These are phyloP conservation scores for Suillus variegatus DNA, from an alignment of 768 basidiomycete genomes.

Conservation along the genomic window DNA sequence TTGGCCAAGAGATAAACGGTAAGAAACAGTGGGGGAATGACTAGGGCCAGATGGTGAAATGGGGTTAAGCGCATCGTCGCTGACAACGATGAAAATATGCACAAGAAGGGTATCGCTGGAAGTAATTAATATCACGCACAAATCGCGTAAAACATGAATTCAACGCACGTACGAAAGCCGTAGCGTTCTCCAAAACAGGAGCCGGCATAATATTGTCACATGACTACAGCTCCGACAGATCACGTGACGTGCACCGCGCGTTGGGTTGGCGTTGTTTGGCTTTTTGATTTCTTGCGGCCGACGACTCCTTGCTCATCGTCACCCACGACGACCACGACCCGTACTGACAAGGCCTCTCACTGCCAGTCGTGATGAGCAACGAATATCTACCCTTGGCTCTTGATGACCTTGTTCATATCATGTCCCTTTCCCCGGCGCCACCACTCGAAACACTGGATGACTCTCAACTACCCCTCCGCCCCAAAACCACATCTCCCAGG, in stretches of 20 bases:
- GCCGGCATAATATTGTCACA: slow-evolving; percentile 16
- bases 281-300: slow-evolving; percentile 30
- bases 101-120: neutral
- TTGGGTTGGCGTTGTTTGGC: slow-evolving; percentile 38
- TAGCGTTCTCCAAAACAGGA: neutral
- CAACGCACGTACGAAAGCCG: neutral
- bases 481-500: slow-evolving; percentile 33
- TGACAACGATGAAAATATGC: slow-evolving; percentile 7
- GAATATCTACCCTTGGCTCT: slow-evolving; percentile 46
- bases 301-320: slow-evolving; percentile 15
- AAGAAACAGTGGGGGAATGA: slow-evolving; percentile 62
- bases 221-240: slow-evolving; percentile 20
- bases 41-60: slow-evolving; percentile 33
- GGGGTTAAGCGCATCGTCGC: slow-evolving; percentile 14
- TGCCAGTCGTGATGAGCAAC: slow-evolving; percentile 27
- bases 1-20: slow-evolving; percentile 61
- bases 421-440: slow-evolving; percentile 52
- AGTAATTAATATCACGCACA: neutral
- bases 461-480: slow-evolving; percentile 20
- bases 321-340: slow-evolving; percentile 10
- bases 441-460: slow-evolving; percentile 18
- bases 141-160: neutral
- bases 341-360: slow-evolving; percentile 7
- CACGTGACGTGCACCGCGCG: slow-evolving; percentile 38
- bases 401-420: slow-evolving; percentile 56